Evolutionary conservation across 2,329 filamentous ascomycete species (phyloP), one percentile per base, ranked within the genome.

Genomic region (Passalora sequoiae): DNA sequence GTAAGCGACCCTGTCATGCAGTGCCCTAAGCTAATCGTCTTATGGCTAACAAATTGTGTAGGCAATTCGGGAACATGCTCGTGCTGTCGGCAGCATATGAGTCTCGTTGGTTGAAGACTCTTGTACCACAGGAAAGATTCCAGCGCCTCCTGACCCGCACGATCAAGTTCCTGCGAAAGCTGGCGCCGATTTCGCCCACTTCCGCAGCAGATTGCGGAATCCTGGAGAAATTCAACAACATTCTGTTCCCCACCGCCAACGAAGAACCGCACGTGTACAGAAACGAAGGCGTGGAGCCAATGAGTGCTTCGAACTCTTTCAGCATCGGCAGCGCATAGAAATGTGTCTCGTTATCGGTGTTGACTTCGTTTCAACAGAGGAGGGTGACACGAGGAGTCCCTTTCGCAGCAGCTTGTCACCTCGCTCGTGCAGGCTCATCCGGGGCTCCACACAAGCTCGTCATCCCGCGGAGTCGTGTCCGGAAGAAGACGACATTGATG

Each of bases 1-100:
- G 86, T 94, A 85, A 79, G 87, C 80, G 17, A 8, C n/a, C 6
- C 7, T 21, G 19, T 10, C 24, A 27, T 21, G 3, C 3, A n/a
- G n/a, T n/a, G n/a, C n/a, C n/a, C n/a, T n/a, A n/a, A n/a, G n/a
- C n/a, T n/a, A n/a, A n/a, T n/a, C n/a, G 20, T 20, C 22, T 10
- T 35, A 36, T 35, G 35, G 45, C 60, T 66, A 51, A 67, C 47
- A 27, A 43, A 43, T 43, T 16, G 20, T 17, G 10, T 39, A 94
- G 89, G 4, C 92, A 98, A 87, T 98, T 94, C 72, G 91, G 92
- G 46, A 97, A 97, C 62, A 79, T 96, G 59, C 73, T 97, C 37
- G 87, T 94, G n/a, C 77, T 98, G 2, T 81, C 86, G 19, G 89
- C 91, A 1, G 85, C 84, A 3, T 89, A 81, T 65, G 77, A 75